phyloP scores from a whole-genome alignment of 2,329 filamentous ascomycete species.

The Colletotrichum agaves region DNA sequence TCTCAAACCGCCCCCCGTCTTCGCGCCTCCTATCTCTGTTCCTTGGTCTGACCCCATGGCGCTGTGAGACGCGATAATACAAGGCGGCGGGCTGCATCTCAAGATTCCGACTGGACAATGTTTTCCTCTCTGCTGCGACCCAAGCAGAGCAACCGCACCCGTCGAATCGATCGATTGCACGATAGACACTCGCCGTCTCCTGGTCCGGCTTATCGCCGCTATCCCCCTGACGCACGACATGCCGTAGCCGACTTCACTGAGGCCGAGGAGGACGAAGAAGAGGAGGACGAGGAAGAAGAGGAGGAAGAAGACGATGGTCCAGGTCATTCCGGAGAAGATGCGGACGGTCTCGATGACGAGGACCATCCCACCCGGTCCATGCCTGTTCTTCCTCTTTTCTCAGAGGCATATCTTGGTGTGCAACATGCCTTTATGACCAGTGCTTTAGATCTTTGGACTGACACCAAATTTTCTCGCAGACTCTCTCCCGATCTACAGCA shows the following conservation, averaged over 20 bases:
- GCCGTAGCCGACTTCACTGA: constrained; percentile 75
- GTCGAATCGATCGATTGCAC: constrained; percentile 32
- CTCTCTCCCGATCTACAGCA: constrained; percentile 86
- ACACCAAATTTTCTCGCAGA: constrained; percentile 61
- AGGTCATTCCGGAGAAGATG: constrained; percentile 43
- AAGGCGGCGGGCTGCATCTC: constrained; percentile 34
- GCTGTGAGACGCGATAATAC: constrained; percentile 29
- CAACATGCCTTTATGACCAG: not conserved
- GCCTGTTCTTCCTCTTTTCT: constrained; percentile 79
- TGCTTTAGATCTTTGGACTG: not conserved
- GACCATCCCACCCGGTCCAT: constrained; percentile 46
- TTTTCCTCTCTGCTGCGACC: constrained; percentile 39
- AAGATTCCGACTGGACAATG: constrained; percentile 36
- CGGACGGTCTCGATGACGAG: constrained; percentile 49
- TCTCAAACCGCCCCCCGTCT: not conserved
- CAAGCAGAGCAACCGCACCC: constrained; percentile 35
- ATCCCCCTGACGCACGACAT: constrained; percentile 52
- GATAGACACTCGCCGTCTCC: constrained; percentile 34
- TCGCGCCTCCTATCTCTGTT: not conserved
- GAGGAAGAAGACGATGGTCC: constrained; percentile 45
- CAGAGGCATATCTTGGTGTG: constrained; percentile 78
- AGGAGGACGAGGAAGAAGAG: constrained; percentile 47
- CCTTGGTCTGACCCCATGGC: constrained; percentile 23
- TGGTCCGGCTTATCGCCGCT: constrained; percentile 44
- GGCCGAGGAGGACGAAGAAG: constrained; percentile 65